Base-by-base conservation (phyloP, 2,329 filamentous ascomycete genomes). In the Penicillium sp. region DNA sequence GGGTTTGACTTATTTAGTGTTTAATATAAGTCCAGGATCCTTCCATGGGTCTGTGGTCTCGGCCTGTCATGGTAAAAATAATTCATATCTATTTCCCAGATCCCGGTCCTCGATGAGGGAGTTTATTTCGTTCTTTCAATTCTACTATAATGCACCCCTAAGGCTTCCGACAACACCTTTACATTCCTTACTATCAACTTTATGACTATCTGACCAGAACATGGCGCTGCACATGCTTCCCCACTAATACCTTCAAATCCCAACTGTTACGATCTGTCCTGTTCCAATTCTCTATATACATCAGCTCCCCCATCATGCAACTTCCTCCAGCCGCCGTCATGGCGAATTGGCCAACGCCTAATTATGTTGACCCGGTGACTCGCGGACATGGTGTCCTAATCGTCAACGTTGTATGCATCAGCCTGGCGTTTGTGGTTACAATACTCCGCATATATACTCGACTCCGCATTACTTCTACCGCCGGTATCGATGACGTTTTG, bases 401-500 rank as follows among this genome's bases (percentile, higher is more conserved):
- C 22, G 67, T 79, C 6, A 74, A 77, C 24, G 62, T 78, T 5
- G 57, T 79, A 3, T 68, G 79, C 31, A 66, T 76, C n/a, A 63
- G 62, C 3, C 44, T 81, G 3, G 74, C 77, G 1, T 68, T 77
- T 10, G 27, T 77, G 1, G 66, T 80, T 2, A 77, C 79, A 51
- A 53, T 61, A 14, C 70, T 80, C 31, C 76, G 81, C 21, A 68
- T 82, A 45, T 83, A 77, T 67, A 79, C 79, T 16, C 73, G 81
- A 16, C 27, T 80, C 1, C 63, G 66, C 13, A 72, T 82, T 26
- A 77, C 77, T 11, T 77, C 72, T 59, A 81, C 76, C 21, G 70
- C 76, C 27, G 81, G 80, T 14, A 22, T 78, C 6, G 80, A 83
- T 57, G 80, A 83, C 62, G 57, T 74, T 19, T 63, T 82, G 11